Evolutionary conservation across 208 protist species (phyloP).

Genomic region (Naegleria fowleri): DNA sequence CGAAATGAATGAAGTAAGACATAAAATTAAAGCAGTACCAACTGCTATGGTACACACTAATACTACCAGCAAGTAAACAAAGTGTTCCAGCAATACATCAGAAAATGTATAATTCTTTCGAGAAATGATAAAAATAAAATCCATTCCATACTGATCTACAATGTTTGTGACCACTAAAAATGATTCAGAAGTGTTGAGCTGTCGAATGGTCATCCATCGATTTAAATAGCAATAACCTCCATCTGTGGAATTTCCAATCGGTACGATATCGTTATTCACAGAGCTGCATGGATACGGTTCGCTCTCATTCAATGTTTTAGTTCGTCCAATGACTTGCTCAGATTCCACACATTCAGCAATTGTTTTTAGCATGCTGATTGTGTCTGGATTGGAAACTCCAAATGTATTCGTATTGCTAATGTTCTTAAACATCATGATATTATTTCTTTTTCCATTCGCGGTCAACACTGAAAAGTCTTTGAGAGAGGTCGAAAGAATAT

Average conservation of each 20-base stretch:
- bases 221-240: background rate
- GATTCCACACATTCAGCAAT: background rate
- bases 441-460: background rate
- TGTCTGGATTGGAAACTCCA: background rate
- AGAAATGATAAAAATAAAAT: background rate
- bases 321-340: background rate
- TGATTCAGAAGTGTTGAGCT: background rate
- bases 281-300: background rate
- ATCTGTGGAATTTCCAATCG: background rate
- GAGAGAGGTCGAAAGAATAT: background rate
- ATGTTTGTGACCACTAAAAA: background rate
- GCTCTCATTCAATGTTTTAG: background rate
- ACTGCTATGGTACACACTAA: background rate
- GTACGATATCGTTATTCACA: background rate
- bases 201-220: background rate
- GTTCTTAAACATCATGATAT: background rate
- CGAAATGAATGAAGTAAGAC: background rate
- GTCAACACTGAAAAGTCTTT: background rate
- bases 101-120: background rate
- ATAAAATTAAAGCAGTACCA: background rate
- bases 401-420: background rate
- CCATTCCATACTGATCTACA: background rate
- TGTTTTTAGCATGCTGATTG: no score
- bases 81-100: background rate
- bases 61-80: background rate